Conservation (phyloP, 768 basidiomycete genomes). For the Auriscalpium vulgare region DNA sequence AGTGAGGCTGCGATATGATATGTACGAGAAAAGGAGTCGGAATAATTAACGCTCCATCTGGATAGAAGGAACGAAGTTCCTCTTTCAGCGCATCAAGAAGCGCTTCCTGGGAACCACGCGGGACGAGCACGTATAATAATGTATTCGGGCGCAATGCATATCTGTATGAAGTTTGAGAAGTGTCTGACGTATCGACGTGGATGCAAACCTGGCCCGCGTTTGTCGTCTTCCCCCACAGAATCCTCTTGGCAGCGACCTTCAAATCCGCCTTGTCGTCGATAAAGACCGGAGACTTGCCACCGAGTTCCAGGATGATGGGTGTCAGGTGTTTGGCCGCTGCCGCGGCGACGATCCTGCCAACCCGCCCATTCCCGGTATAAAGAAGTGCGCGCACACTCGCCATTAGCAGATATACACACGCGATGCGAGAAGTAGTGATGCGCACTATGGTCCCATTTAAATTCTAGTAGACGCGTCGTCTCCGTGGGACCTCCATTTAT, state of each 20-base stretch:
- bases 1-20: constrained; percentile 51
- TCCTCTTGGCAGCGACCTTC: no score
- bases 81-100: constrained; percentile 39
- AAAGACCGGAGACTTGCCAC: no score
- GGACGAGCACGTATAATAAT: constrained; percentile 37
- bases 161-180: constrained; percentile 14
- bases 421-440: constrained; percentile 12
- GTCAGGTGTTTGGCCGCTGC: constrained; percentile 38
- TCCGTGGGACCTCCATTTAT: constrained; percentile 48
- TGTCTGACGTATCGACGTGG: not conserved
- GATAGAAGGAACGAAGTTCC: constrained; percentile 42
- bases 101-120: constrained; percentile 33
- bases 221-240: no score
- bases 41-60: constrained; percentile 40
- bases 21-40: constrained; percentile 34
- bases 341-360: constrained; percentile 31
- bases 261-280: constrained; percentile 35
- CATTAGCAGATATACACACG: not conserved
- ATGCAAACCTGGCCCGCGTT: constrained; percentile 46
- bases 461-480: constrained; percentile 27
- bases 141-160: constrained; percentile 39
- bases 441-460: constrained; percentile 41
- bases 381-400: constrained; percentile 23
- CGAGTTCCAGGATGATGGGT: constrained; percentile 35
- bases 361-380: constrained; percentile 27